Evolutionary conservation across 805 yeast genomes (phyloP).

Genomic region (Tetrapisispora nanseiensis): DNA sequence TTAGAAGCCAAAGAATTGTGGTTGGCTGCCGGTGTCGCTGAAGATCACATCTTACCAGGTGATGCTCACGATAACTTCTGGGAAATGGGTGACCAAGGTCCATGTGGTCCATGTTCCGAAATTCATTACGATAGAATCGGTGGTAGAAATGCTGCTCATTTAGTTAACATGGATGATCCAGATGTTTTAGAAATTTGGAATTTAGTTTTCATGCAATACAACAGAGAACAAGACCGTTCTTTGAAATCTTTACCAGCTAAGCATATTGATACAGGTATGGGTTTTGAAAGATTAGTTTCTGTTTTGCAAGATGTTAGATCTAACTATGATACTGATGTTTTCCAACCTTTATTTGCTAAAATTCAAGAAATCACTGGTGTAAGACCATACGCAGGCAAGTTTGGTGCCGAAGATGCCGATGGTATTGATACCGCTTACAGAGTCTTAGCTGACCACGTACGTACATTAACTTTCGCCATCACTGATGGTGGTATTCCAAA

Average conservation of each 20-base stretch:
- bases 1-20: conserved; percentile 84
- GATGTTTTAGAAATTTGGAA: conserved; percentile 97
- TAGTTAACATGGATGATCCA: conserved; percentile 96
- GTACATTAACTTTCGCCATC: conserved; percentile 91
- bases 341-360: conserved; percentile 73
- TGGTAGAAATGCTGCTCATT: conserved; percentile 84
- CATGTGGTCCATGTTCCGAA: conserved; percentile 99
- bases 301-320: conserved; percentile 84
- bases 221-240: conserved; percentile 81
- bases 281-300: conserved; percentile 94
- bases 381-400: conserved; percentile 83
- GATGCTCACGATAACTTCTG: conserved; percentile 87
- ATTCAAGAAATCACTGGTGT: conserved; percentile 92
- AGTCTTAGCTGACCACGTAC: conserved; percentile 95
- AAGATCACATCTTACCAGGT: conserved; percentile 90
- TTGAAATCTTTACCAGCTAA: conserved; percentile 81
- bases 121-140: conserved; percentile 97
- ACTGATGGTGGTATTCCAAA: conserved; percentile 99
- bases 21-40: conserved; percentile 80
- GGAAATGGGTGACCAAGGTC: conserved; percentile 99
- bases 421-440: conserved; percentile 98
- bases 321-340: conserved; percentile 96
- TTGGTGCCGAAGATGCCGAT: conserved; percentile 85
- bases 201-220: conserved; percentile 91
- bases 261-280: conserved; percentile 98